Evolutionary conservation across 306 rosid species (phyloP).

Genomic region (Sesbania bispinosa): DNA sequence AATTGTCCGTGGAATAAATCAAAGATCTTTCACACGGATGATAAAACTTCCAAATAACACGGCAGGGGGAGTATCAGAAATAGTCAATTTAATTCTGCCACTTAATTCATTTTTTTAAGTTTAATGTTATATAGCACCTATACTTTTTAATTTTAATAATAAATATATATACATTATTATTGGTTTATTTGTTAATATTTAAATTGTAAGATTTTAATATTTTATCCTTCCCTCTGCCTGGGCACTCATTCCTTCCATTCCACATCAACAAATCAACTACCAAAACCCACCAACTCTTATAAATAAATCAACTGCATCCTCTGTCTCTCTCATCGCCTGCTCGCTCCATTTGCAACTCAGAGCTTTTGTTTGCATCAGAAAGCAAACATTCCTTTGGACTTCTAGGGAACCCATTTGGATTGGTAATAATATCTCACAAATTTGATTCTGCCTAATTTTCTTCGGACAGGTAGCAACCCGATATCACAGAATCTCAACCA

Average conservation of each 20-base stretch:
- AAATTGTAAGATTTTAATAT: not conserved
- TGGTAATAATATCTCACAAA: conserved; percentile 5
- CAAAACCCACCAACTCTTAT: conserved; percentile 37
- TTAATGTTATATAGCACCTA: no score
- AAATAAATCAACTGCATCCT: conserved; percentile 14
- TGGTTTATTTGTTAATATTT: not conserved
- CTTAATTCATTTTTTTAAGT: no score
- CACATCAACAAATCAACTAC: conserved; percentile 3
- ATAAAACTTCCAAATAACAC: no score
- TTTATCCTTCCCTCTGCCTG: not conserved
- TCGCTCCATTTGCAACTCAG: conserved; percentile 11
- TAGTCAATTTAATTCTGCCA: no score
- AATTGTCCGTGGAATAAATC: not conserved
- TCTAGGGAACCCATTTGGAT: not conserved
- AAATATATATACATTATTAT: no score
- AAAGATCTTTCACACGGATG: not conserved
- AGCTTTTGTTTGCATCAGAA: conserved; percentile 8
- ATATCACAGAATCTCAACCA: not conserved
- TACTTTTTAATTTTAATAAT: no score
- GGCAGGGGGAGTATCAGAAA: no score
- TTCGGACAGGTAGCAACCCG: not conserved
- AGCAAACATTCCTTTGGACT: not conserved
- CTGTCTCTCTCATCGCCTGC: conserved; percentile 2
- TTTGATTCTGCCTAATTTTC: not conserved
- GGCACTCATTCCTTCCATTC: not conserved